Evolutionary conservation across 805 yeast species (phyloP).

Genomic region (Lipomyces yamanashiensis): DNA sequence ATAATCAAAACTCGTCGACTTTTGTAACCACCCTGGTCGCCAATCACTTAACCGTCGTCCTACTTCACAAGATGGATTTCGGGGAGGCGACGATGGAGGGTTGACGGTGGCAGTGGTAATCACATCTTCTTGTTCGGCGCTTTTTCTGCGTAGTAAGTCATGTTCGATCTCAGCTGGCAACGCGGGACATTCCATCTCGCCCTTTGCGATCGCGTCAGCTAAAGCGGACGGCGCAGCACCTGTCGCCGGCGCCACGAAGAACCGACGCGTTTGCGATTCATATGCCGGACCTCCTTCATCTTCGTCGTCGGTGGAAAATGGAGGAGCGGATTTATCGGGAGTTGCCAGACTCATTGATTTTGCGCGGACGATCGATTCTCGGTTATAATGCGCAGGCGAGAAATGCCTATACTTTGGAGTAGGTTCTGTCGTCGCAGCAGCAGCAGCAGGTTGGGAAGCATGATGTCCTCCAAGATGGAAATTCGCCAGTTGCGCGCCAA

Average conservation of each 20-base stretch:
- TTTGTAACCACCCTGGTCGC: not conserved
- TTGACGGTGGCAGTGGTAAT: not conserved
- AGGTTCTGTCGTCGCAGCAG: not conserved
- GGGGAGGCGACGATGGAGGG: not conserved
- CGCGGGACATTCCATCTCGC: not conserved
- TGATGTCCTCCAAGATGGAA: constrained; percentile 1
- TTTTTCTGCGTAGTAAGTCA: constrained; percentile 22
- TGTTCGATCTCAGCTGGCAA: constrained; percentile 20
- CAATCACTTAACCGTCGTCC: not conserved
- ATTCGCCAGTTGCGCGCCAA: constrained; percentile 1
- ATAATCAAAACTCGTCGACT: constrained; percentile 29
- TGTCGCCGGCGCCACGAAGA: not conserved
- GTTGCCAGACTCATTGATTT: not conserved
- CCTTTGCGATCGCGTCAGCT: too few relatives aligned
- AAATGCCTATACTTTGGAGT: constrained; percentile 2
- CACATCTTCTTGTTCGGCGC: constrained; percentile 9
- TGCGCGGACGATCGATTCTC: not conserved
- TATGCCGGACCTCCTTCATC: constrained; percentile 15
- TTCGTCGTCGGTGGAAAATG: not conserved
- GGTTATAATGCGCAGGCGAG: constrained; percentile 1
- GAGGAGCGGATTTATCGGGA: too few relatives aligned
- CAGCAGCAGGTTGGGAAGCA: not conserved
- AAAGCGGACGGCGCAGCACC: not conserved
- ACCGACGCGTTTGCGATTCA: constrained; percentile 6
- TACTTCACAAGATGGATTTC: not conserved